Conservation (phyloP, 441 rosid species). For the Metrosideros polymorpha region DNA sequence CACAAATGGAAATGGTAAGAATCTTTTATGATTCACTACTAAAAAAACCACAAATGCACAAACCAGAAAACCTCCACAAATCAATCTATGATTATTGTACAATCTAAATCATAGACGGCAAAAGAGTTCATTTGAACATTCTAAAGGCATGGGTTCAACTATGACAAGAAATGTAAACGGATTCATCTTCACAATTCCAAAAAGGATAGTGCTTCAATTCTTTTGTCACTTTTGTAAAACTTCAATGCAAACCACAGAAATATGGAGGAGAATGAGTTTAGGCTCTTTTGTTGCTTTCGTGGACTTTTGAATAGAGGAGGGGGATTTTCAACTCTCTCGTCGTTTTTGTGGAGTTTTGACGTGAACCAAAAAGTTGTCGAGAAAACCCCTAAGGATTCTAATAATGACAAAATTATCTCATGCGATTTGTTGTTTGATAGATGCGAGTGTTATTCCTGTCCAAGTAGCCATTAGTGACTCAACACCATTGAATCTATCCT, state of each 20-base stretch:
- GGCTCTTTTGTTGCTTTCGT: background rate
- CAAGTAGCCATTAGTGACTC: too few species aligned
- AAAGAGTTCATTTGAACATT: background rate
- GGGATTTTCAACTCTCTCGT: background rate
- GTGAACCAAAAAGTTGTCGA: background rate
- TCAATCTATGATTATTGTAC: background rate
- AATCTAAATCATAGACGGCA: background rate
- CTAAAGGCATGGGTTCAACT: fast-evolving
- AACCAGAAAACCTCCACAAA: background rate
- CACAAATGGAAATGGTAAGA: background rate
- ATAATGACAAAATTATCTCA: too few species aligned
- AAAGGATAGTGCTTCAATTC: background rate
- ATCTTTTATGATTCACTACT: background rate
- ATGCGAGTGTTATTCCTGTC: too few species aligned
- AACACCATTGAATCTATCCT: too few species aligned
- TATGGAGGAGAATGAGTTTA: background rate
- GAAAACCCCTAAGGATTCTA: too few species aligned
- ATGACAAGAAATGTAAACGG: background rate
- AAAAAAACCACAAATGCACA: background rate
- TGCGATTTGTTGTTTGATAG: too few species aligned
- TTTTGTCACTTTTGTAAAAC: background rate
- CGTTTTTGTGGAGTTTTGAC: background rate
- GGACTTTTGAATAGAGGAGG: background rate
- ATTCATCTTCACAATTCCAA: background rate
- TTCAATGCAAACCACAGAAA: background rate